Conservation (phyloP, 306 rosid species). For the Medicago ruthenica region DNA sequence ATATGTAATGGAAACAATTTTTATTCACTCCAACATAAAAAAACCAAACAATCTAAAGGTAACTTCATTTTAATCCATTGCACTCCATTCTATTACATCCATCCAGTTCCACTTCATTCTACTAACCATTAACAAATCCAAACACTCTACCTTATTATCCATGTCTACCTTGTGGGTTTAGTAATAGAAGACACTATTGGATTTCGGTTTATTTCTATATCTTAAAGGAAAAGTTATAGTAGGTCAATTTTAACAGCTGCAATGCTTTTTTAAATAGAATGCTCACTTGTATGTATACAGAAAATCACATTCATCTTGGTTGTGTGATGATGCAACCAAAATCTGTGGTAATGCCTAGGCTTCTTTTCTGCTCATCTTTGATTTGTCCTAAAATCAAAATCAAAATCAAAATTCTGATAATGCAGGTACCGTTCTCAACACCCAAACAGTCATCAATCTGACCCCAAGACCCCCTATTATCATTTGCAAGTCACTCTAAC, state of each 20-base stretch:
- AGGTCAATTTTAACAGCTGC: not conserved
- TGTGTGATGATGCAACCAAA: slow-evolving; percentile 22
- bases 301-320: slow-evolving; percentile 10
- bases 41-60: not conserved
- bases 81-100: not conserved
- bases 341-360: not conserved
- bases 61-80: not conserved
- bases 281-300: slow-evolving; percentile 1
- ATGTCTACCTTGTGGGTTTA: not conserved
- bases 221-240: not conserved
- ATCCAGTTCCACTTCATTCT: not conserved
- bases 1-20: not conserved
- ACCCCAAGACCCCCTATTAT: slow-evolving; percentile 11
- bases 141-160: not conserved
- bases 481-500: not conserved
- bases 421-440: slow-evolving; percentile 4
- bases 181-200: slow-evolving; percentile 6
- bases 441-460: not conserved
- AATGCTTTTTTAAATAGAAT: slow-evolving; percentile 13
- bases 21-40: not conserved
- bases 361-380: too few relatives aligned
- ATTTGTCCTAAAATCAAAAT: slow-evolving; percentile 34
- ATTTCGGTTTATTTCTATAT: slow-evolving; percentile 13
- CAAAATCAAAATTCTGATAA: slow-evolving; percentile 27
- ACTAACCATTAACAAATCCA: not conserved